Evolutionary conservation across 768 basidiomycete species (phyloP).

Genomic region (Pulveroboletus sp.): DNA sequence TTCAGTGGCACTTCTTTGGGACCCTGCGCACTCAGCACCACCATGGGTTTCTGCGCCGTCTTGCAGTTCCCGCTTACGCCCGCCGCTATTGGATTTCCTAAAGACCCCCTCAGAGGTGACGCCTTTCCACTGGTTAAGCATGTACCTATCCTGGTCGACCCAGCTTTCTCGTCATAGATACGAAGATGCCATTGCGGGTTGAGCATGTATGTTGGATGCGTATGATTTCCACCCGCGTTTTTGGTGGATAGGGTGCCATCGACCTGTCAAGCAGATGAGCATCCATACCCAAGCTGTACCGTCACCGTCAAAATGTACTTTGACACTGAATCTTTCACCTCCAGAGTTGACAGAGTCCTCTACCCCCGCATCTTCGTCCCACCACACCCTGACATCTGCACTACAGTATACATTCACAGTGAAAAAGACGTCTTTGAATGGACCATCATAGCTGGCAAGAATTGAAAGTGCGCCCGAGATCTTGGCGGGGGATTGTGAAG

Average conservation of each 20-base stretch:
- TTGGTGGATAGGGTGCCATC: slow-evolving; percentile 58
- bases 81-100: slow-evolving; percentile 6
- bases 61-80: neutral
- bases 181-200: slow-evolving; percentile 85
- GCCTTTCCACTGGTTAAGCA: neutral
- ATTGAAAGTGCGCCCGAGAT: slow-evolving; percentile 44
- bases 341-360: neutral
- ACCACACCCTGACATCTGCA: slow-evolving; percentile 33
- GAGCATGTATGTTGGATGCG: slow-evolving; percentile 74
- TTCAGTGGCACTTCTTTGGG: slow-evolving; percentile 70
- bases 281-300: neutral
- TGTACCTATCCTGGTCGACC: slow-evolving; percentile 1
- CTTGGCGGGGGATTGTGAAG: slow-evolving; percentile 19
- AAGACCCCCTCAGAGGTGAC: neutral
- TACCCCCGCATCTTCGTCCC: slow-evolving; percentile 40
- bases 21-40: slow-evolving; percentile 47
- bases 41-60: slow-evolving; percentile 32
- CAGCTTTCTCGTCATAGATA: slow-evolving; percentile 39
- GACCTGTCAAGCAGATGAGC: slow-evolving; percentile 38
- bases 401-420: slow-evolving; percentile 55
- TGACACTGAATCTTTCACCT: slow-evolving; percentile 7
- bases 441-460: slow-evolving; percentile 66
- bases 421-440: slow-evolving; percentile 55
- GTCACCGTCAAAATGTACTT: slow-evolving; percentile 9
- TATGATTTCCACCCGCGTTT: slow-evolving; percentile 81